A percentile compares a stretch with the other conserved stretches of the same genome.
Conservation (phyloP, 768 basidiomycete species). For the Leucogyrophana mollusca region DNA sequence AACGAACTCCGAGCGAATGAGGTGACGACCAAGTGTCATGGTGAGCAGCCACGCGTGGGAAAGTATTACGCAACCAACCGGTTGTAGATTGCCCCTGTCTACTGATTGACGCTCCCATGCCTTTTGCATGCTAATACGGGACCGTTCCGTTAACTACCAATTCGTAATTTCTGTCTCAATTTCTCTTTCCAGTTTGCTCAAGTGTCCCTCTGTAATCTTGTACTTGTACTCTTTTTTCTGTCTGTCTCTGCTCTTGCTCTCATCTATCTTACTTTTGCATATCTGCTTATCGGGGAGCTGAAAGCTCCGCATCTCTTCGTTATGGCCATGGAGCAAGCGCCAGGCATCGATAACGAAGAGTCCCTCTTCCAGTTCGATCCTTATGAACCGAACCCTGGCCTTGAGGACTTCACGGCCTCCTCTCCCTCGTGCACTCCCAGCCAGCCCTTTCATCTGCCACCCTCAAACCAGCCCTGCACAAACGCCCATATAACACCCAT, state of each 20-base stretch:
- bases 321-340: conserved; percentile 36
- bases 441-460: conserved; percentile 5
- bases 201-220: conserved; percentile 15
- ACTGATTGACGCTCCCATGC: no score
- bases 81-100: no score
- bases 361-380: conserved; percentile 51
- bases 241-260: conserved; percentile 8
- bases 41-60: no score
- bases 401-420: conserved; percentile 5
- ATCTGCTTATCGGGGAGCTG: conserved; percentile 12
- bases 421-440: conserved; percentile 7
- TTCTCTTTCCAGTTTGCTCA: conserved; percentile 20
- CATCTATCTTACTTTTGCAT: conserved; percentile 20
- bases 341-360: conserved; percentile 53
- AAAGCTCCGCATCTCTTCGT: neutral
- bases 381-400: conserved; percentile 29
- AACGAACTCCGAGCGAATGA: no score
- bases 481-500: conserved; percentile 4
- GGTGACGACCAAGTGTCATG: no score
- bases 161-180: neutral
- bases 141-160: no score
- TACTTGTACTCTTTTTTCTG: neutral
- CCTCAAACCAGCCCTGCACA: conserved; percentile 5
- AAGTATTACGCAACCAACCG: no score
- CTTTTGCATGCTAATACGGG: no score